Conservation (phyloP, 805 yeast species). For the Pichia deserticola region DNA sequence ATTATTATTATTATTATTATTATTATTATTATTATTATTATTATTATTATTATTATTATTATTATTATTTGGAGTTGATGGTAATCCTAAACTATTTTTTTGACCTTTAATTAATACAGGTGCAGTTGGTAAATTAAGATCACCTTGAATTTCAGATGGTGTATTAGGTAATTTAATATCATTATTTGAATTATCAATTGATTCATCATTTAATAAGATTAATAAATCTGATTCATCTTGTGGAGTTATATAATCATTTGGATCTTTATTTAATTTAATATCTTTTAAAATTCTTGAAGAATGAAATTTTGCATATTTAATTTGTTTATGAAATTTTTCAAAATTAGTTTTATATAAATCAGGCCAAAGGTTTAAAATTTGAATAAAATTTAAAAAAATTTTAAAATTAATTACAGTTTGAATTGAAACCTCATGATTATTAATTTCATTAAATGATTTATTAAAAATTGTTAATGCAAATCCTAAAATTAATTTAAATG, state of each 20-base stretch:
- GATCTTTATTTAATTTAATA: slow-evolving; percentile 43
- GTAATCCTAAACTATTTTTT: slow-evolving; percentile 24
- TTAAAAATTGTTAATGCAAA: slow-evolving; percentile 57
- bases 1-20: no score
- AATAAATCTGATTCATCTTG: slow-evolving; percentile 23
- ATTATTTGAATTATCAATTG: slow-evolving; percentile 10
- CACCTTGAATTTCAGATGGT: slow-evolving; percentile 19
- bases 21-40: no score
- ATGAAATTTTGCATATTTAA: slow-evolving; percentile 57
- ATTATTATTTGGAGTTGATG: slow-evolving; percentile 21
- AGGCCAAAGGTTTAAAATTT: slow-evolving; percentile 40
- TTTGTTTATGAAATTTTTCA: slow-evolving; percentile 29
- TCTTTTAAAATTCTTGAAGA: slow-evolving; percentile 50
- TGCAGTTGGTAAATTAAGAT: slow-evolving; percentile 21
- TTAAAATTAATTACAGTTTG: slow-evolving; percentile 44
- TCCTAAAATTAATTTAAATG: slow-evolving; percentile 44
- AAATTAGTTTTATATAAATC: slow-evolving; percentile 14
- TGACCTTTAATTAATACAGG: slow-evolving; percentile 28
- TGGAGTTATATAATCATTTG: slow-evolving; percentile 45
- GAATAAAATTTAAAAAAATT: slow-evolving; percentile 49
- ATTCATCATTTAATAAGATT: slow-evolving; percentile 7
- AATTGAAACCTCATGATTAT: slow-evolving; percentile 34
- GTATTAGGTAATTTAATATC: slow-evolving; percentile 9
- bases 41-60: no score
- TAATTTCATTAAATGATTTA: slow-evolving; percentile 41